Percentiles rank a stretch among this genome's conserved stretches.
Evolutionary conservation across 768 basidiomycete species (phyloP).

Genomic region (Leccinellum rugosiceps): DNA sequence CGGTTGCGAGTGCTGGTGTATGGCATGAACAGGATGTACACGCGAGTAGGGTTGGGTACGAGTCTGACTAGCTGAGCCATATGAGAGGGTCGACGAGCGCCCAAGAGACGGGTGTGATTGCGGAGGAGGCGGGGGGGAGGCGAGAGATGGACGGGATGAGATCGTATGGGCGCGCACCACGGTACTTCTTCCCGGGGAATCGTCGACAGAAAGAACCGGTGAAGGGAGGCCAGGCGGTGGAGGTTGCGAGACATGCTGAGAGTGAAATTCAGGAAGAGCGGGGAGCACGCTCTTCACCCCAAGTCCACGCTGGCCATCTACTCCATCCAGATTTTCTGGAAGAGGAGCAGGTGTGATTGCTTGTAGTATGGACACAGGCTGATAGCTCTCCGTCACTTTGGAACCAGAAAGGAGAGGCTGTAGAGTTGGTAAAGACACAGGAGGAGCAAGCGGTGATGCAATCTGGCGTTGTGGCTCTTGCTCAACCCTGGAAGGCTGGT

Average conservation of each 20-base stretch:
- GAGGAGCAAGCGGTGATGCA: slow-evolving; percentile 8
- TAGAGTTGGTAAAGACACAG: slow-evolving; percentile 5
- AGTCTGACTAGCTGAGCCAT: slow-evolving; percentile 9
- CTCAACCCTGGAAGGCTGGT: slow-evolving; percentile 6
- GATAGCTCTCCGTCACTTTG: slow-evolving; percentile 16
- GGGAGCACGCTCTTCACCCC: not conserved
- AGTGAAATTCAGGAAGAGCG: slow-evolving; percentile 7
- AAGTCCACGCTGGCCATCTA: slow-evolving; percentile 15
- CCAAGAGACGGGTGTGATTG: slow-evolving; percentile 21
- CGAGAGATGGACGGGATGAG: slow-evolving; percentile 18
- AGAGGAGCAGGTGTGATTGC: slow-evolving; percentile 4
- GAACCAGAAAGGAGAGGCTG: slow-evolving; percentile 11
- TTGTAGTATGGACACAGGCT: slow-evolving; percentile 22
- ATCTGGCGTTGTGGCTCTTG: slow-evolving; percentile 13
- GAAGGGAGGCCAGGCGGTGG: slow-evolving; percentile 16
- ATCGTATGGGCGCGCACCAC: slow-evolving; percentile 30
- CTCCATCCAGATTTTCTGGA: slow-evolving; percentile 1
- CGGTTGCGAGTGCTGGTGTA: slow-evolving; percentile 9
- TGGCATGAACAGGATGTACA: not conserved
- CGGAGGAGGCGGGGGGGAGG: slow-evolving; percentile 9
- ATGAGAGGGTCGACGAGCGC: slow-evolving; percentile 20
- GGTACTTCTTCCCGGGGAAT: slow-evolving; percentile 15
- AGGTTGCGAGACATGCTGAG: slow-evolving; percentile 20
- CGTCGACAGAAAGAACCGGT: slow-evolving; percentile 14
- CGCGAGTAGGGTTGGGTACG: slow-evolving; percentile 9